Evolutionary conservation across 139 green algal species (phyloP).

Genomic region (Micractinium conductrix): DNA sequence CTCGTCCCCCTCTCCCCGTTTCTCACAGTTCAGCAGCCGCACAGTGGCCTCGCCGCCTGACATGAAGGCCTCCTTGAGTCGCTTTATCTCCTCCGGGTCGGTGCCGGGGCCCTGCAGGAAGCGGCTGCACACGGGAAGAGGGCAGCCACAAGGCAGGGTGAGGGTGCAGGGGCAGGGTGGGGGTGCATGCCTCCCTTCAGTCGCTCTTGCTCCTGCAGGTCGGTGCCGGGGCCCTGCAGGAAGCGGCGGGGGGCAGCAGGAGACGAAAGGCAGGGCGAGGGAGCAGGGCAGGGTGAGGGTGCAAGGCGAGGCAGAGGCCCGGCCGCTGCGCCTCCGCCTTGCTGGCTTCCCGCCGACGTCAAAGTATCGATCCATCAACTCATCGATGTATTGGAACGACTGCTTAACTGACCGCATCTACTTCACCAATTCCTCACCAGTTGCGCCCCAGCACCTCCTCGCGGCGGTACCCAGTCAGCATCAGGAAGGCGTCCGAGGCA

Average conservation of each 20-base stretch:
- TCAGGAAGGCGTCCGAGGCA: conserved; percentile 90
- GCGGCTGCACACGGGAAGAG: conserved; percentile 65
- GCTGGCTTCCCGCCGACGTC: too few species aligned
- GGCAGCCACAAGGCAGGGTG: not conserved
- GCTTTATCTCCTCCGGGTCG: conserved; percentile 64
- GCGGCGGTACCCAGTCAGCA: conserved; percentile 92
- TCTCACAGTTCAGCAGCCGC: conserved; percentile 95
- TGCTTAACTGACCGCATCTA: too few species aligned
- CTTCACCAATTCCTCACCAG: too few species aligned
- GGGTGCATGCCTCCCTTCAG: too few species aligned
- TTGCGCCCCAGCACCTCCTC: conserved; percentile 97
- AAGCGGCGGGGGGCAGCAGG: not conserved
- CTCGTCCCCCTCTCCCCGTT: conserved; percentile 71
- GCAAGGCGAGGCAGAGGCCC: too few species aligned
- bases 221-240: not conserved
- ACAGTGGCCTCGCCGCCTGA: conserved; percentile 81
- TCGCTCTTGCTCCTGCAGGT: too few species aligned
- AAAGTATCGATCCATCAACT: too few species aligned
- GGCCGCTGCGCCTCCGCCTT: too few species aligned
- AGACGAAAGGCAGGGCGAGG: not conserved
- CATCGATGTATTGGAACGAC: too few species aligned
- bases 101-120: conserved; percentile 89
- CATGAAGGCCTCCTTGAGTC: not conserved
- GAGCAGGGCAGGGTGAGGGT: too few species aligned
- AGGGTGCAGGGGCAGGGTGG: not conserved